A percentile compares a stretch with the other conserved stretches of the same genome.
These are phyloP conservation scores for Orbilia brochopaga DNA, from an alignment of 2,329 filamentous ascomycete genomes.

Conservation along the genomic window DNA sequence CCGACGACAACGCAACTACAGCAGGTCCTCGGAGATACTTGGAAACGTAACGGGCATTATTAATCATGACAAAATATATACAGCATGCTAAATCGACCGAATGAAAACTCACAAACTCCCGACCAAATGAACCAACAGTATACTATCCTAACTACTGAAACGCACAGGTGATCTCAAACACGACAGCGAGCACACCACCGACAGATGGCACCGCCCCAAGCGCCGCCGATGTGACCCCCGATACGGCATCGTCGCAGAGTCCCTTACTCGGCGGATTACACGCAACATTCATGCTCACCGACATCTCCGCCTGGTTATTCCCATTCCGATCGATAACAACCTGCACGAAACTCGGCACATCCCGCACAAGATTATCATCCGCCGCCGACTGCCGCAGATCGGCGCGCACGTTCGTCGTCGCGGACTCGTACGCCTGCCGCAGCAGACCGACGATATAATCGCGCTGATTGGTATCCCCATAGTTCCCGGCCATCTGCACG, in stretches of 20 bases:
- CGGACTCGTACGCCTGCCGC: neutral
- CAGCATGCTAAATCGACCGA: no score
- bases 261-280: slow-evolving; percentile 1
- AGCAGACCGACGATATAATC: slow-evolving; percentile 16
- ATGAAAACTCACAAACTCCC: no score
- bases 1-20: no score
- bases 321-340: slow-evolving; percentile 11
- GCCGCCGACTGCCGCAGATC: slow-evolving; percentile 6
- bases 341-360: slow-evolving; percentile 15
- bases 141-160: no score
- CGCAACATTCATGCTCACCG: neutral
- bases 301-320: slow-evolving; percentile 16
- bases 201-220: slow-evolving; percentile 1
- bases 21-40: no score
- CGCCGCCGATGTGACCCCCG: neutral
- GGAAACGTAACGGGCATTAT: no score
- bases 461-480: slow-evolving; percentile 7
- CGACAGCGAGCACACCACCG: neutral
- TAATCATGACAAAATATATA: no score
- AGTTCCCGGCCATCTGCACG: slow-evolving; percentile 6
- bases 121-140: no score
- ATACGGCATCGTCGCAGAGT: neutral
- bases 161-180: neutral
- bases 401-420: slow-evolving; percentile 5
- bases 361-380: neutral